These are phyloP conservation scores for Calonectria pseudoreteaudii DNA, from an alignment of 2,329 filamentous ascomycete species.

Conservation along the genomic window DNA sequence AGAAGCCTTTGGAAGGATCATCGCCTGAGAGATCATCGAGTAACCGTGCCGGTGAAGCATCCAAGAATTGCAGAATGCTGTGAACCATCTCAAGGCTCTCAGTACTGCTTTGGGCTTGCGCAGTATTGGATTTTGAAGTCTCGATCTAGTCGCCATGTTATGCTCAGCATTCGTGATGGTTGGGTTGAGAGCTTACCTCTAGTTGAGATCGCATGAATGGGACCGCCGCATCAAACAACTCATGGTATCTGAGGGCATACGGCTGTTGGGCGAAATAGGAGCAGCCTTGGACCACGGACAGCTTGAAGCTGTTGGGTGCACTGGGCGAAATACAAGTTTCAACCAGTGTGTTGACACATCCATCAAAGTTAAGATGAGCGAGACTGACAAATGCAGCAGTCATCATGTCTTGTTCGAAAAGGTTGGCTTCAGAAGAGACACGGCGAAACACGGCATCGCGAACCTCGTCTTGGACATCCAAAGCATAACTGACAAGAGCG, in stretches of 20 bases:
- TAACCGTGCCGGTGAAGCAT: constrained; percentile 58
- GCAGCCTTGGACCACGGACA: constrained; percentile 72
- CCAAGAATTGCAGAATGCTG: constrained; percentile 67
- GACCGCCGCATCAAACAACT: constrained; percentile 66
- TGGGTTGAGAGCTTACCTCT: constrained; percentile 57
- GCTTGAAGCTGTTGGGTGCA: constrained; percentile 70
- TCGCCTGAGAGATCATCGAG: constrained; percentile 46
- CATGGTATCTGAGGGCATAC: constrained; percentile 61
- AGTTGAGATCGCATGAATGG: constrained; percentile 69
- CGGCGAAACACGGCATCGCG: constrained; percentile 73
- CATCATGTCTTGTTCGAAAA: constrained; percentile 73
- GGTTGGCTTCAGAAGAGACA: constrained; percentile 58
- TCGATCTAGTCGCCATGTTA: constrained; percentile 28
- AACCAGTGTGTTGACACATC: constrained; percentile 67
- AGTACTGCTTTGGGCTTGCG: constrained; percentile 18
- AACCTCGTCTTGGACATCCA: constrained; percentile 78
- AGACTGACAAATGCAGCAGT: constrained; percentile 76
- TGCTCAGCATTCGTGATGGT: background rate
- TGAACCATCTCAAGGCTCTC: constrained; percentile 43
- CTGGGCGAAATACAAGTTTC: constrained; percentile 68
- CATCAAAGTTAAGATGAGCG: constrained; percentile 70
- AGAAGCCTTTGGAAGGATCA: constrained; percentile 47
- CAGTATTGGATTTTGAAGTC: constrained; percentile 28
- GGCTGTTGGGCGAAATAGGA: constrained; percentile 70
- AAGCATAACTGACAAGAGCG: constrained; percentile 73